Evolutionary conservation across 2,329 filamentous ascomycete species (phyloP).

Genomic region (Pseudogymnoascus sp.): DNA sequence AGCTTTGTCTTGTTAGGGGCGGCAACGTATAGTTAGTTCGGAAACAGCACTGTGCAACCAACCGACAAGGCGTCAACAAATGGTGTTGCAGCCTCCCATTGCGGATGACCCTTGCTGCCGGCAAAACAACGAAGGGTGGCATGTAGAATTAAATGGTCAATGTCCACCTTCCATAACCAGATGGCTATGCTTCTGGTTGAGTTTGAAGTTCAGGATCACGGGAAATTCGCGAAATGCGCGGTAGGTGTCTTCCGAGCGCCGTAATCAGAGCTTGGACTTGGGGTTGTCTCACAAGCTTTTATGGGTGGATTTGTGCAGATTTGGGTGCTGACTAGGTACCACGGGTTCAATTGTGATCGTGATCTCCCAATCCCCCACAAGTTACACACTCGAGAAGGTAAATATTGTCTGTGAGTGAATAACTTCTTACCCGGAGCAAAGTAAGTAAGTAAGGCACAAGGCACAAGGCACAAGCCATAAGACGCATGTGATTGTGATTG

Average conservation of each 20-base stretch:
- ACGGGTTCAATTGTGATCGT: not conserved
- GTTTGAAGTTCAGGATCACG: not conserved
- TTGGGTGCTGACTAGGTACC: not conserved
- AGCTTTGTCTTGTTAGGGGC: conserved; percentile 1
- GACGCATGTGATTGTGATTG: not conserved
- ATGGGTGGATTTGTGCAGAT: conserved; percentile 3
- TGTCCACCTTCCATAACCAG: not conserved
- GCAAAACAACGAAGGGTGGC: conserved; percentile 3
- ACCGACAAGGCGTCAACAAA: not conserved
- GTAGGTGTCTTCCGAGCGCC: not conserved
- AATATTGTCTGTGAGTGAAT: not conserved
- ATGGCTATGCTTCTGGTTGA: not conserved
- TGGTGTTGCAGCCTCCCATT: not conserved
- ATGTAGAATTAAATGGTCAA: conserved; percentile 8
- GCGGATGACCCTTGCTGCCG: conserved; percentile 5
- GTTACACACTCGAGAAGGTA: not conserved
- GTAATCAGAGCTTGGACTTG: not conserved
- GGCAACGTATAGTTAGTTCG: not conserved
- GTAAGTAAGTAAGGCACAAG: not conserved
- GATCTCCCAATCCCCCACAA: not conserved
- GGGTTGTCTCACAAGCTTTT: conserved; percentile 4
- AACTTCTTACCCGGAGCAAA: not conserved
- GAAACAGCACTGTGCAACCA: not conserved
- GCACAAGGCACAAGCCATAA: not conserved
- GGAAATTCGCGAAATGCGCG: not conserved